These are phyloP conservation scores for Claviceps capensis DNA, from an alignment of 2,329 filamentous ascomycete species.

Conservation along the genomic window DNA sequence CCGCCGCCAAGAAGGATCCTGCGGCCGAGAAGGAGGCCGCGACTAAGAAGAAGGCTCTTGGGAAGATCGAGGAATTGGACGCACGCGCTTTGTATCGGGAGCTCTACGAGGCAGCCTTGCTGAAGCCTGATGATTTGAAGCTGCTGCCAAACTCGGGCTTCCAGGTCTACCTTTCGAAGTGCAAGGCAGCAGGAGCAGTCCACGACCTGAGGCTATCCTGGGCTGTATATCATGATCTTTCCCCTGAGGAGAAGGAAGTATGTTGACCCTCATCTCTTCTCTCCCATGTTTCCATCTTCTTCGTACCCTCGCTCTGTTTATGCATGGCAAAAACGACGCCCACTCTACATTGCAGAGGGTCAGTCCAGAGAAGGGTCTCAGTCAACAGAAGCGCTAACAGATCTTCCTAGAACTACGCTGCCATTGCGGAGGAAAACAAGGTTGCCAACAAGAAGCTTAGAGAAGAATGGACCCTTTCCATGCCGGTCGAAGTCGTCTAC, in stretches of 20 bases:
- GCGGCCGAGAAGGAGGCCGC: constrained; percentile 9
- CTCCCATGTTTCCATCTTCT: not conserved
- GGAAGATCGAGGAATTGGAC: too few relatives aligned
- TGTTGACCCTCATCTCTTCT: constrained; percentile 8
- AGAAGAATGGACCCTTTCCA: constrained; percentile 34
- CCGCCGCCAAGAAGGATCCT: constrained; percentile 17
- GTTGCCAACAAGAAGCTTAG: constrained; percentile 23
- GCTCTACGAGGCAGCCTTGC: constrained; percentile 28
- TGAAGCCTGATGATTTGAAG: constrained; percentile 21
- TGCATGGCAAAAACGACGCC: not conserved
- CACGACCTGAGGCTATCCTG: constrained; percentile 13
- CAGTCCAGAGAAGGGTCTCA: not conserved
- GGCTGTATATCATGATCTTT: constrained; percentile 25
- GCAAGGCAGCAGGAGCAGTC: too few relatives aligned
- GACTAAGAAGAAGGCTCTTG: constrained; percentile 7
- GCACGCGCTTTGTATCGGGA: constrained; percentile 4
- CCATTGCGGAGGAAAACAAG: constrained; percentile 25
- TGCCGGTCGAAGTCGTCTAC: constrained; percentile 25
- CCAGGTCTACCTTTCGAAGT: constrained; percentile 23
- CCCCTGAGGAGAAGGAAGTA: constrained; percentile 30
- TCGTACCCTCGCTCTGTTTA: not conserved
- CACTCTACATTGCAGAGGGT: not conserved
- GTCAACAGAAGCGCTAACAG: not conserved
- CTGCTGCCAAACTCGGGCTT: constrained; percentile 20
- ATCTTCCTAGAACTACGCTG: constrained; percentile 16